phyloP scores from a whole-genome alignment of 2,329 filamentous ascomycete genomes.

The Paracorniculantispora psalliotae region DNA sequence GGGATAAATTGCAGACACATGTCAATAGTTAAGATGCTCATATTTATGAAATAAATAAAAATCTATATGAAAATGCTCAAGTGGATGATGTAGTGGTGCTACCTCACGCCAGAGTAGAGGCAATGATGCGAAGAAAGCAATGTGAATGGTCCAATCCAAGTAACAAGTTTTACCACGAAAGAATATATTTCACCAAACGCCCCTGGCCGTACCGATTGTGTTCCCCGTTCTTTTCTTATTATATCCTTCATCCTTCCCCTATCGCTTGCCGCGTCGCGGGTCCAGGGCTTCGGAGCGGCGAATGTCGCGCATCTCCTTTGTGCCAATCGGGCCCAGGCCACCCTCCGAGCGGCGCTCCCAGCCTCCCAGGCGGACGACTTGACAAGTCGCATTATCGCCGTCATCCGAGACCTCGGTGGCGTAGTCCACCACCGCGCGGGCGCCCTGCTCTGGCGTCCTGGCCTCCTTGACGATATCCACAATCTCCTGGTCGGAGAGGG shows the following conservation, averaged over 20 bases:
- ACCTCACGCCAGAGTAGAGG: too few relatives aligned
- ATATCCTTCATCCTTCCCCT: background rate
- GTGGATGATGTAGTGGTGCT: too few relatives aligned
- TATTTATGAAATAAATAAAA: too few relatives aligned
- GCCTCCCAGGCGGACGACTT: conserved; percentile 62
- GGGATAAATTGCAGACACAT: background rate
- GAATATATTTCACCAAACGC: too few relatives aligned
- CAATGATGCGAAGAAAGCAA: too few relatives aligned
- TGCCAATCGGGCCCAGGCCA: conserved; percentile 81
- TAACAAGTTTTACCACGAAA: too few relatives aligned
- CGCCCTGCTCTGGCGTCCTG: conserved; percentile 80
- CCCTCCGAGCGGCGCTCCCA: conserved; percentile 76
- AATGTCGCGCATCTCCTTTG: conserved; percentile 85
- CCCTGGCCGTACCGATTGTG: too few relatives aligned
- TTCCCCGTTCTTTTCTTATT: background rate
- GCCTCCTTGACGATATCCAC: conserved; percentile 95
- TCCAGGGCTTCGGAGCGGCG: conserved; percentile 75
- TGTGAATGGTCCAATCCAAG: too few relatives aligned
- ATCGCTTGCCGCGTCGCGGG: conserved; percentile 47
- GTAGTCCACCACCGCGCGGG: conserved; percentile 74
- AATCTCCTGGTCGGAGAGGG: conserved; percentile 86
- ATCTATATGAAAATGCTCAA: too few relatives aligned
- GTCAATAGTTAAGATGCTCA: background rate
- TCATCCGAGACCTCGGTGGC: conserved; percentile 74
- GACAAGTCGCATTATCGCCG: conserved; percentile 65